phyloP scores from a whole-genome alignment of 768 basidiomycete genomes.

The Lentinus brumalis region DNA sequence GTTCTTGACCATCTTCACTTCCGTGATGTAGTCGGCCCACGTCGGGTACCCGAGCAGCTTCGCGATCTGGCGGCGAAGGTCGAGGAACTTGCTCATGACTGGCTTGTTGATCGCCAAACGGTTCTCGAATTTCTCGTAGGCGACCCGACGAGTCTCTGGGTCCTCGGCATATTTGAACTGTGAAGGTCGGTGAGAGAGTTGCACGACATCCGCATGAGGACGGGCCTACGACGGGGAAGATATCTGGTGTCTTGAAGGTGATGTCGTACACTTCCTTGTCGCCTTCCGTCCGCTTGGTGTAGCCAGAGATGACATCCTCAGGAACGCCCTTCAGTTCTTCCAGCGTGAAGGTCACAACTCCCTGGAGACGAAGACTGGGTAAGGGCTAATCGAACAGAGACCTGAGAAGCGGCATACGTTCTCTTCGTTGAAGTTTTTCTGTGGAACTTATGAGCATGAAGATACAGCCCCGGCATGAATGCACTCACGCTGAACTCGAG shows the following conservation, averaged over 20 bases:
- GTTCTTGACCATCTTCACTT: conserved; percentile 84
- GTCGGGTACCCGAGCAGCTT: conserved; percentile 70
- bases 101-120: conserved; percentile 71
- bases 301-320: conserved; percentile 76
- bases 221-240: conserved; percentile 67
- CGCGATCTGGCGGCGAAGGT: conserved; percentile 70
- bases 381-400: neutral
- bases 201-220: neutral
- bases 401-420: conserved; percentile 46
- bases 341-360: conserved; percentile 59
- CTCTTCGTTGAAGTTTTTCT: conserved; percentile 93
- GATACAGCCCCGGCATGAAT: neutral
- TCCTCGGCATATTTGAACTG: conserved; percentile 82
- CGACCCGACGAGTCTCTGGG: conserved; percentile 66
- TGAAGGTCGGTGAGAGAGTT: neutral
- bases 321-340: conserved; percentile 84
- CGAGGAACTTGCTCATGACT: conserved; percentile 65
- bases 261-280: conserved; percentile 65
- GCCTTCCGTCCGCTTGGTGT: conserved; percentile 62
- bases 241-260: conserved; percentile 82
- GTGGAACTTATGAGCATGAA: neutral
- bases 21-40: conserved; percentile 85
- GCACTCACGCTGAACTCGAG: conserved; percentile 74
- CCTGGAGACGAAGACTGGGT: conserved; percentile 38
- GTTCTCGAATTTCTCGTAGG: conserved; percentile 68